Base-by-base conservation (phyloP, 495 filamentous ascomycete genomes). In the Zalerion maritima region DNA sequence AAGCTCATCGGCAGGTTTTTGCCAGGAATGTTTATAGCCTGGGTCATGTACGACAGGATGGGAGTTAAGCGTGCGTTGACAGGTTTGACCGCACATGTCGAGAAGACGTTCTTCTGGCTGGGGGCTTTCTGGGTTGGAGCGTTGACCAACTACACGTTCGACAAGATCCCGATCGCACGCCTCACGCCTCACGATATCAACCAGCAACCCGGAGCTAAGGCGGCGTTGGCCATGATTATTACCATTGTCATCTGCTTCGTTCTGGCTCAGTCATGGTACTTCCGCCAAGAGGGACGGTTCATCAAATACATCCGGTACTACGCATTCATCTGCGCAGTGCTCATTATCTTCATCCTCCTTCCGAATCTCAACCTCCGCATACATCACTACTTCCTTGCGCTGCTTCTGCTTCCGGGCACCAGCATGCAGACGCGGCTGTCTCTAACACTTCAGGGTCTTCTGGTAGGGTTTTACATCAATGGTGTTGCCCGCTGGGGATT, bases 401-500 rank as follows among this genome's bases (percentile, higher is more conserved):
- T 94, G 2, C 49, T 71, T 2, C 67, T 96, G 0, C 71, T 93
- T 9, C 84, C 81, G 0, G 83, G 83, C 0, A 93, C 86, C 0
- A 71, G 73, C 23, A 67, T 93, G 28, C 82, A 87, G 32, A 94
- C 78, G 2, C 67, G 87, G 0, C 75, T 78, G 0, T 74, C 71
- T 0, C 50, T 94, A 9, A 49, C 89, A 6, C 93, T 81, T 36
- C 84, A 92, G 43, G 87, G 87, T 2, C 51, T 96, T n/a, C 56
- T 96, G 1, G 48, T 96, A 5, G 87, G 87, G 9, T 60, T 96
- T 0, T 93, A 93, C 52, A 70, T 91, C 54, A 94, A 96, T 44
- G 87, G 87, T 11, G 70, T 84, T 36, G 86, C 85, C 8, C 64
- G 87, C 10, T 96, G 87, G 87, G 87, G 84, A 8, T 96, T 92